Evolutionary conservation across 495 filamentous ascomycete genomes (phyloP).

Genomic region (Hamigera avellanea): DNA sequence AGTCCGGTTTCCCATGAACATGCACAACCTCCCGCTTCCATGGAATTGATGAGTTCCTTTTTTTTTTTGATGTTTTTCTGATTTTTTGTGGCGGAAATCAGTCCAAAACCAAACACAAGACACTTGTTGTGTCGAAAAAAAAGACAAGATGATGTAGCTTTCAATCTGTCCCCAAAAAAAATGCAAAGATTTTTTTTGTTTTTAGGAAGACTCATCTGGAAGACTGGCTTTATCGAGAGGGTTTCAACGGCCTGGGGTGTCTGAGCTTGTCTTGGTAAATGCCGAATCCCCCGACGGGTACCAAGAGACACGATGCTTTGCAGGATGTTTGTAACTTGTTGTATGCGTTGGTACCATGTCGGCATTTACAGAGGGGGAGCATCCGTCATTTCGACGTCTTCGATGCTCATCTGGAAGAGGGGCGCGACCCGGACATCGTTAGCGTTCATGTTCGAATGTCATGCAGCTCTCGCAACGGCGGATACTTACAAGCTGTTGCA

Average conservation of each 20-base stretch:
- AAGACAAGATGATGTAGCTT: too few species aligned
- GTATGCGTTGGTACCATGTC: neutral
- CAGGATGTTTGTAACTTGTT: neutral
- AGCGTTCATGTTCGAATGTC: neutral
- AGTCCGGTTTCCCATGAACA: too few species aligned
- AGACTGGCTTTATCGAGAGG: too few species aligned
- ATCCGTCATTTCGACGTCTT: slow-evolving; percentile 4
- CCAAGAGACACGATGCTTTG: neutral
- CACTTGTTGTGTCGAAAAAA: too few species aligned
- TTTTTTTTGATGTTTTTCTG: too few species aligned
- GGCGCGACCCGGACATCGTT: neutral
- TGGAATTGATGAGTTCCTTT: too few species aligned
- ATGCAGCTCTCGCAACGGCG: neutral
- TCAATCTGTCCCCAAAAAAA: too few species aligned
- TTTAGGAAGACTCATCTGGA: too few species aligned
- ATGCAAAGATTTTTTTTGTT: too few species aligned
- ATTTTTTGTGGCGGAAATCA: too few species aligned
- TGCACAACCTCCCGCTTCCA: too few species aligned
- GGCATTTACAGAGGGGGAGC: slow-evolving; percentile 1
- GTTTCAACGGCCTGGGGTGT: neutral
- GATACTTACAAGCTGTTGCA: neutral
- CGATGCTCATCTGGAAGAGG: neutral
- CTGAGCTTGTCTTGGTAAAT: neutral
- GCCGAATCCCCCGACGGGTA: neutral
- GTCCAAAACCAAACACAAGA: too few species aligned